These are phyloP conservation scores for Plasmopara halstedii DNA, from an alignment of 352 stramenopile species.

Conservation along the genomic window DNA sequence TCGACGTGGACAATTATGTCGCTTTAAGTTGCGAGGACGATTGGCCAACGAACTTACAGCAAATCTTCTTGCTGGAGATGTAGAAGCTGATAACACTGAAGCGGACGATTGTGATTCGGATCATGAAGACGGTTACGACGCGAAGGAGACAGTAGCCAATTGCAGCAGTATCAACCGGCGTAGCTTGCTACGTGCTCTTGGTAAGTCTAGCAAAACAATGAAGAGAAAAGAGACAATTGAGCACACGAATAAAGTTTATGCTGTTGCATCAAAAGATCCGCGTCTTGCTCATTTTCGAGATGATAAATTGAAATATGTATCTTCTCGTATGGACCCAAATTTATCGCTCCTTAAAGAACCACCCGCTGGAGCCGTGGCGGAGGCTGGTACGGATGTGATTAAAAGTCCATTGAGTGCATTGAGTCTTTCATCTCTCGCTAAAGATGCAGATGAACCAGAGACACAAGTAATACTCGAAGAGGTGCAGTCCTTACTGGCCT, in stretches of 20 bases:
- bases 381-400: constrained; percentile 27
- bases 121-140: constrained; percentile 43
- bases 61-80: constrained; percentile 9
- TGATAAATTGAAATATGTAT: constrained; percentile 1
- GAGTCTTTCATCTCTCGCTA: constrained; percentile 25
- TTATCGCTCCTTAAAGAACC: constrained; percentile 57
- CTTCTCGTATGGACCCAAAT: not conserved
- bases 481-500: constrained; percentile 42
- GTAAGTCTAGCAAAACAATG: constrained; percentile 1
- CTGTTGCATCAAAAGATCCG: constrained; percentile 36
- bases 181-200: constrained; percentile 9
- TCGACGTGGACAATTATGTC: constrained; percentile 53
- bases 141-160: constrained; percentile 2
- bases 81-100: not conserved
- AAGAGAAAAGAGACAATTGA: not conserved
- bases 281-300: constrained; percentile 18
- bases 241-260: constrained; percentile 18
- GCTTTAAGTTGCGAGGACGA: constrained; percentile 60
- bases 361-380: constrained; percentile 8
- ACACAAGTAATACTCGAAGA: constrained; percentile 43
- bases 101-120: constrained; percentile 26
- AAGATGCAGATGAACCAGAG: constrained; percentile 59
- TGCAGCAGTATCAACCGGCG: constrained; percentile 15
- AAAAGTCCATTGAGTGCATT: constrained; percentile 48
- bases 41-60: constrained; percentile 29